Conservation (phyloP, 306 rosid genomes). For the Rosa rugosa region DNA sequence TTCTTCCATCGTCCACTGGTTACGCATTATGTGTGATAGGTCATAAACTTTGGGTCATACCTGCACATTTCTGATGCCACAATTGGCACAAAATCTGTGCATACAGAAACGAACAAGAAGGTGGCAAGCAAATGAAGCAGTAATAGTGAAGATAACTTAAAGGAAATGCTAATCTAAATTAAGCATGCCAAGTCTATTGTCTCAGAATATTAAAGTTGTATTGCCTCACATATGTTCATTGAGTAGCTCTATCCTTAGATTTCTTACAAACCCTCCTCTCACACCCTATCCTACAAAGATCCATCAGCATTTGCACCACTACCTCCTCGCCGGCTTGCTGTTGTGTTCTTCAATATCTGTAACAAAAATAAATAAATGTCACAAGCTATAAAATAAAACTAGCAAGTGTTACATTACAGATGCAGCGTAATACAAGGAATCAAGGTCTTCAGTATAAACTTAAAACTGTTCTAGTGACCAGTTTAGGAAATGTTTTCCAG, state of each 20-base stretch:
- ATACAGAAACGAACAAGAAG: not conserved
- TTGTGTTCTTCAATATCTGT: conserved; percentile 97
- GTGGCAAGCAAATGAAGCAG: conserved; percentile 8
- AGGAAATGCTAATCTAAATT: conserved; percentile 7
- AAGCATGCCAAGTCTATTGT: not conserved
- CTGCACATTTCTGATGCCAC: not conserved
- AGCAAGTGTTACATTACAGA: not conserved
- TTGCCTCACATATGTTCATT: not conserved
- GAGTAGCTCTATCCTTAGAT: not conserved
- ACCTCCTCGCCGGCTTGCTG: conserved; percentile 79
- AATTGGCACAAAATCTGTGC: not conserved
- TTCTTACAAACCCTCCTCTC: not conserved
- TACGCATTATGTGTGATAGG: not conserved
- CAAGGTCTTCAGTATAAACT: not conserved
- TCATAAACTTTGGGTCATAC: not conserved
- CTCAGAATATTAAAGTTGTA: not conserved
- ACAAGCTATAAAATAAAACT: not conserved
- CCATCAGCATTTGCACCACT: conserved; percentile 25
- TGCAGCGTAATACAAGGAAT: not conserved
- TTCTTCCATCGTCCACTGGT: not conserved
- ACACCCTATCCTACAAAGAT: conserved; percentile 5
- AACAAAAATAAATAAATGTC: not conserved
- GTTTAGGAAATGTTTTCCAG: not conserved
- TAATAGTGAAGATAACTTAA: not conserved
- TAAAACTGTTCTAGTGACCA: not conserved